phyloP scores from a whole-genome alignment of 2,329 filamentous ascomycete species.

The Plectosphaerella sp. region DNA sequence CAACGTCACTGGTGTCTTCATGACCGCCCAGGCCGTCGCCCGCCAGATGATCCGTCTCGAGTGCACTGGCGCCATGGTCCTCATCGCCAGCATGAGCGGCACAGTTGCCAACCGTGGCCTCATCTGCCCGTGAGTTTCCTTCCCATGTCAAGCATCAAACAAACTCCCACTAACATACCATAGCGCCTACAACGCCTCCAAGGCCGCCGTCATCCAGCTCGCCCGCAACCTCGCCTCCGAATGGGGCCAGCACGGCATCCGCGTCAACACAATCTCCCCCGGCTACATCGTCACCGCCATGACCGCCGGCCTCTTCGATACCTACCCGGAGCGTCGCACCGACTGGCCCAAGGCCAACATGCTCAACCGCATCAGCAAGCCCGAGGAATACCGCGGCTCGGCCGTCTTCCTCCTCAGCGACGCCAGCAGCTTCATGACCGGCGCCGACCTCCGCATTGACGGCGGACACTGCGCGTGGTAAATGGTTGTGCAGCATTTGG shows the following conservation, averaged over 20 bases:
- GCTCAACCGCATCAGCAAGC: slow-evolving; percentile 64
- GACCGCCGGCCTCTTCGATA: slow-evolving; percentile 74
- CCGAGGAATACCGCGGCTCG: slow-evolving; percentile 59
- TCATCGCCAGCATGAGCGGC: slow-evolving; percentile 69
- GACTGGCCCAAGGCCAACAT: slow-evolving; percentile 85
- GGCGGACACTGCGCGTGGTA: slow-evolving; percentile 64
- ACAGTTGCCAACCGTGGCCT: slow-evolving; percentile 60
- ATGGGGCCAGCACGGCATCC: slow-evolving; percentile 49
- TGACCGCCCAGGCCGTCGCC: slow-evolving; percentile 86
- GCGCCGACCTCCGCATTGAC: slow-evolving; percentile 63
- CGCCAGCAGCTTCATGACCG: slow-evolving; percentile 44
- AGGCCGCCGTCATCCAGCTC: slow-evolving; percentile 49
- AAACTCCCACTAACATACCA: neutral
- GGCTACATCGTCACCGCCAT: slow-evolving; percentile 80
- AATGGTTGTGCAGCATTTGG: slow-evolving; percentile 1
- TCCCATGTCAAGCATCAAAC: neutral
- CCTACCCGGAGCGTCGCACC: slow-evolving; percentile 62
- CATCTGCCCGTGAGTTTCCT: slow-evolving; percentile 50
- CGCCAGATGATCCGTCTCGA: slow-evolving; percentile 63
- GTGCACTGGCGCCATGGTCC: slow-evolving; percentile 52
- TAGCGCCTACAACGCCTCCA: slow-evolving; percentile 46
- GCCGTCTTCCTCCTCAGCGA: slow-evolving; percentile 54
- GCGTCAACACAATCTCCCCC: slow-evolving; percentile 76
- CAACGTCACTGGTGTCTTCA: slow-evolving; percentile 80
- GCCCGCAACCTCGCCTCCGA: slow-evolving; percentile 46